These are phyloP conservation scores for Colletotrichum limetticola DNA, from an alignment of 2,329 filamentous ascomycete genomes.

Conservation along the genomic window DNA sequence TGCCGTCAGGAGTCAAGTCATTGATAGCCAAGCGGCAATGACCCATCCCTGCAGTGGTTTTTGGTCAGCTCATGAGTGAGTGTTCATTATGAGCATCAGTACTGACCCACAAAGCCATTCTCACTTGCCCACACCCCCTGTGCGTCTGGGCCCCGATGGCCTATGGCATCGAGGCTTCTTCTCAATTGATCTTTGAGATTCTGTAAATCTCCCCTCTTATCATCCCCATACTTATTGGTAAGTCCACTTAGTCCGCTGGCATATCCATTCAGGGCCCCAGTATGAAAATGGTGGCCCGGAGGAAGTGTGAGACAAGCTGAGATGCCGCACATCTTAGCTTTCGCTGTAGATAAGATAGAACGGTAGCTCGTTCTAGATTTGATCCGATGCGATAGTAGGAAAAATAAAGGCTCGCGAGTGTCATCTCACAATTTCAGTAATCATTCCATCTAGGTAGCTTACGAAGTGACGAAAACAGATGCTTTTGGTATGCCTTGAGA, in stretches of 20 bases:
- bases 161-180: conserved; percentile 38
- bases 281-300: neutral
- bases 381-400: too few relatives aligned
- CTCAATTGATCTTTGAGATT: conserved; percentile 29
- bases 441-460: too few relatives aligned
- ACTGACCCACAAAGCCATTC: conserved; percentile 23
- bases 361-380: too few relatives aligned
- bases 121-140: conserved; percentile 40
- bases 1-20: conserved; percentile 56
- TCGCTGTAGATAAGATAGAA: too few relatives aligned
- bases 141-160: conserved; percentile 45
- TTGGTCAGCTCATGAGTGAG: neutral
- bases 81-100: fast-evolving
- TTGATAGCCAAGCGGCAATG: conserved; percentile 63
- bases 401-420: too few relatives aligned
- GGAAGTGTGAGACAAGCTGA: too few relatives aligned
- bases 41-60: conserved; percentile 44
- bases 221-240: neutral
- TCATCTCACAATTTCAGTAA: too few relatives aligned
- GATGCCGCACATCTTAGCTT: too few relatives aligned
- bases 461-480: too few relatives aligned
- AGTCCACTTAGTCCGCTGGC: neutral
- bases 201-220: neutral
- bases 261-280: conserved; percentile 11
- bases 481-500: too few relatives aligned